phyloP scores from a whole-genome alignment of 2,329 filamentous ascomycete genomes.

The Aspergillus fumigatus region DNA sequence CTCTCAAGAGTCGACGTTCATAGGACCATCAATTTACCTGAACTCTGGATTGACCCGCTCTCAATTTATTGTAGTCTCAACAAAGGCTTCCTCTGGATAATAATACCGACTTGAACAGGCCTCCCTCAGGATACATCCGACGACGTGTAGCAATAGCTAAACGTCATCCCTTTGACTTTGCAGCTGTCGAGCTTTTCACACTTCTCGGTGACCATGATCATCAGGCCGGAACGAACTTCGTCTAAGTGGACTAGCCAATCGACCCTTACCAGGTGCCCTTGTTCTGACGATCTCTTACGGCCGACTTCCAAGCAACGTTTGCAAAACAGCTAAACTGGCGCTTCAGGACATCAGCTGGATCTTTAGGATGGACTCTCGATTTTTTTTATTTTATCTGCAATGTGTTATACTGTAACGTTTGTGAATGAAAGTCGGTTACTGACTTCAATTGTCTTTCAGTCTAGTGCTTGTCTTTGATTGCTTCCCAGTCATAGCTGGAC shows the following conservation, averaged over 20 bases:
- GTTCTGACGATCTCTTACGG: neutral
- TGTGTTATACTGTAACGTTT: conserved; percentile 9
- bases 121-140: neutral
- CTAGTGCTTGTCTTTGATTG: conserved; percentile 26
- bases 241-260: neutral
- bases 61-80: neutral
- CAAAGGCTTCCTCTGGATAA: neutral
- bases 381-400: conserved; percentile 7
- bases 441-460: conserved; percentile 21
- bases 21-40: neutral
- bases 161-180: neutral
- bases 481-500: conserved; percentile 14
- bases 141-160: neutral
- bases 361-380: neutral
- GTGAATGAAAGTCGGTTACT: conserved; percentile 25
- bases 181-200: neutral
- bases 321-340: neutral
- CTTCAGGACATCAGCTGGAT: neutral
- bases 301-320: neutral
- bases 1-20: neutral
- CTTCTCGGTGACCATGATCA: neutral
- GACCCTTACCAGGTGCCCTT: neutral
- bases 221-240: neutral
- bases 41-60: neutral
- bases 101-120: neutral